A percentile compares a stretch with the other conserved stretches of the same genome.
Conservation (phyloP, 371 early-diverging fungal genomes). For the Capillidium rhysosporum region DNA sequence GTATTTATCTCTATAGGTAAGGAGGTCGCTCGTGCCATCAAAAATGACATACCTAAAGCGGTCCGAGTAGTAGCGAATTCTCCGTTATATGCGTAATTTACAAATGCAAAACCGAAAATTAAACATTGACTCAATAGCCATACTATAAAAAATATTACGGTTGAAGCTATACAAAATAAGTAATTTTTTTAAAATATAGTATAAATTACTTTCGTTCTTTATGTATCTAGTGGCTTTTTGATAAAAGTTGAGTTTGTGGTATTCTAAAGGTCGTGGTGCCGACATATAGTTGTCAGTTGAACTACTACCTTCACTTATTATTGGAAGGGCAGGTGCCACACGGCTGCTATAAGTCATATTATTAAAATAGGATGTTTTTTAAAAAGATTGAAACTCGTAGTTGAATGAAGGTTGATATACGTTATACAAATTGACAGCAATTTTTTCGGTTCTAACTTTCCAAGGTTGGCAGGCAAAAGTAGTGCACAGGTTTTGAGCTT, state of each 20-base stretch:
- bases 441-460: background rate
- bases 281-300: background rate
- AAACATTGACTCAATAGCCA: constrained; percentile 1
- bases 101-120: constrained; percentile 5
- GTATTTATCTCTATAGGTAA: constrained; percentile 7
- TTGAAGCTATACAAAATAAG: constrained; percentile 5
- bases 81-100: constrained; percentile 1
- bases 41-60: background rate
- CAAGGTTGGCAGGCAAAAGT: background rate
- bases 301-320: too few species aligned
- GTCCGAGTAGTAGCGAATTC: background rate
- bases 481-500: too few species aligned
- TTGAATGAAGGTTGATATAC: background rate
- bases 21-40: constrained; percentile 1
- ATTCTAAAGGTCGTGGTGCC: background rate
- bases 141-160: background rate
- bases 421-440: too few species aligned
- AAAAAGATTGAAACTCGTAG: background rate
- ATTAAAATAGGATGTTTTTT: too few species aligned
- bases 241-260: background rate
- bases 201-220: background rate
- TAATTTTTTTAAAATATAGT: background rate
- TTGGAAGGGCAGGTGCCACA: background rate
- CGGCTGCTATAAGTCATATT: background rate
- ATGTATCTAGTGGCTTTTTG: background rate